phyloP scores from a whole-genome alignment of 495 filamentous ascomycete genomes.

The Talaromyces liani region DNA sequence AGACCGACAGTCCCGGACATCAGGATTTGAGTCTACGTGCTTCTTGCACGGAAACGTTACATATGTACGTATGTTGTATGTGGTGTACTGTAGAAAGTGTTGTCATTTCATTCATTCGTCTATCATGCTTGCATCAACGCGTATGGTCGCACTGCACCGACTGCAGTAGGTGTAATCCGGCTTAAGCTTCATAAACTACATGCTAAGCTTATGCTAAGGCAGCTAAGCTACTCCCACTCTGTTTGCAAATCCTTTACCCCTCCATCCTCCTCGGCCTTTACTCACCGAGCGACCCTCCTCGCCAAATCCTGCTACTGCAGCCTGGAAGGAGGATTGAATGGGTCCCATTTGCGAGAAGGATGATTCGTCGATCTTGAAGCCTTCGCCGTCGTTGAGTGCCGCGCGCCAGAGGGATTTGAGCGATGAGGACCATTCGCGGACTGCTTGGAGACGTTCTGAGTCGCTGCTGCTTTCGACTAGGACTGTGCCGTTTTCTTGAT shows the following conservation, averaged over 20 bases:
- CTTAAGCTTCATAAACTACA: not conserved
- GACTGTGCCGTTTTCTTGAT: slow-evolving; percentile 78
- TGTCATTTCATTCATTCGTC: not conserved
- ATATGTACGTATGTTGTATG: not conserved
- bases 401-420: slow-evolving; percentile 56
- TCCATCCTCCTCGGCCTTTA: slow-evolving; percentile 17
- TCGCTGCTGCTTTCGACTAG: slow-evolving; percentile 71
- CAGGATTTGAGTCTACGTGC: not conserved
- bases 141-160: not conserved
- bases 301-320: slow-evolving; percentile 16
- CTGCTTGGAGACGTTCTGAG: slow-evolving; percentile 61
- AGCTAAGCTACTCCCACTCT: not conserved
- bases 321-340: slow-evolving; percentile 20
- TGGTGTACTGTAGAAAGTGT: not conserved
- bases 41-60: not conserved
- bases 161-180: not conserved
- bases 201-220: not conserved
- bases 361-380: slow-evolving; percentile 46
- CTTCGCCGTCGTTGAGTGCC: slow-evolving; percentile 65
- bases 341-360: slow-evolving; percentile 18
- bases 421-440: slow-evolving; percentile 65
- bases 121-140: not conserved
- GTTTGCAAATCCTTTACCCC: slow-evolving; percentile 17
- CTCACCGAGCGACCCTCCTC: slow-evolving; percentile 19
- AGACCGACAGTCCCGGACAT: not conserved